Percentiles rank a stretch among this genome's conserved stretches.
These are phyloP conservation scores for Teunomyces cretensis DNA, from an alignment of 805 yeast genomes.

Conservation along the genomic window DNA sequence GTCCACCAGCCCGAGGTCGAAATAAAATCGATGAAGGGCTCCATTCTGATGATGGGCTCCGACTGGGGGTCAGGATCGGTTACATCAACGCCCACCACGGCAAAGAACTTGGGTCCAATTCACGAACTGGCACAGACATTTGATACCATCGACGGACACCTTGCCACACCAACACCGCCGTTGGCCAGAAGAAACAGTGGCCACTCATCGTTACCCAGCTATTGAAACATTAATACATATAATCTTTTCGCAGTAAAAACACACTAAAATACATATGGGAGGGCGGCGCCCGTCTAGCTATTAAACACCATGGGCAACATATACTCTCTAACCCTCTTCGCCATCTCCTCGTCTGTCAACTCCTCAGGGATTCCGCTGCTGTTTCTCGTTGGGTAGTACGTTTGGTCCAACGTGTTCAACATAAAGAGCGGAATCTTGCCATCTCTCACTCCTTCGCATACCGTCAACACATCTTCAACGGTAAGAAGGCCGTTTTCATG, in stretches of 20 bases:
- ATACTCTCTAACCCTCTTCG: constrained; percentile 30
- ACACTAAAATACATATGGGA: neutral
- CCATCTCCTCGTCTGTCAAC: constrained; percentile 29
- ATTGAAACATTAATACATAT: constrained; percentile 5
- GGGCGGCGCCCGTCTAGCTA: constrained; percentile 6
- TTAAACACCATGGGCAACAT: constrained; percentile 35
- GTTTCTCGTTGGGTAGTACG: constrained; percentile 24
- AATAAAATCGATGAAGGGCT: constrained; percentile 23
- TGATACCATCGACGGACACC: too few species aligned
- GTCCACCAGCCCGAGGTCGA: constrained; percentile 11
- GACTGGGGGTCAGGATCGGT: neutral
- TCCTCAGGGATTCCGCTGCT: constrained; percentile 14
- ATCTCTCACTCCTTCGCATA: constrained; percentile 39
- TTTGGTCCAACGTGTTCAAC: constrained; percentile 34
- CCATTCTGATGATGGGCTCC: constrained; percentile 12
- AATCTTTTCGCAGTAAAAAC: constrained; percentile 2
- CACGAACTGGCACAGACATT: neutral
- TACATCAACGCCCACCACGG: neutral
- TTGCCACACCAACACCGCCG: too few species aligned
- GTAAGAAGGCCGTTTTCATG: constrained; percentile 26
- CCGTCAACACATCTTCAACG: constrained; percentile 29
- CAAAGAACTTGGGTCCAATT: neutral
- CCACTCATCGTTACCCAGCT: neutral
- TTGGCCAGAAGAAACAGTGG: too few species aligned
- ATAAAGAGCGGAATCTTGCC: constrained; percentile 36